Percentiles rank a stretch among this genome's conserved stretches.
phyloP scores from a whole-genome alignment of 768 basidiomycete species.

The Tephrocybe sp. region DNA sequence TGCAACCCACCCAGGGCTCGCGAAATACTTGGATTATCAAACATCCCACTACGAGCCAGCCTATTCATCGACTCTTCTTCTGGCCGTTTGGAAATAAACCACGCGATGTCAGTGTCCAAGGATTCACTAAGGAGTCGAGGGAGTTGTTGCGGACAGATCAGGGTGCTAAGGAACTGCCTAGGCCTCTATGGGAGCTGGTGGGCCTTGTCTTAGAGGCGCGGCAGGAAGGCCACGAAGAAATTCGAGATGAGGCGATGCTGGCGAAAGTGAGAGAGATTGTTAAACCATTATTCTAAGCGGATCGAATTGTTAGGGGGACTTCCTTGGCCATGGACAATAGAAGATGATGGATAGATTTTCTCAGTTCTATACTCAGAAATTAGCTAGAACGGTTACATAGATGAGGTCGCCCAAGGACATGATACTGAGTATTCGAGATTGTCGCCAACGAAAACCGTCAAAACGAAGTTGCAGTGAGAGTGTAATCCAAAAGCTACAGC shows the following conservation, averaged over 20 bases:
- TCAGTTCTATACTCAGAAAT: no score
- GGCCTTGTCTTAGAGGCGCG: conserved; percentile 34
- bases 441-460: no score
- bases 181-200: conserved; percentile 27
- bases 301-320: no score
- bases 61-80: conserved; percentile 34
- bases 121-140: conserved; percentile 29
- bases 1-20: conserved; percentile 28
- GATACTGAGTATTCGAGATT: no score
- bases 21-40: conserved; percentile 37
- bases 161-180: conserved; percentile 20
- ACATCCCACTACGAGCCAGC: conserved; percentile 28
- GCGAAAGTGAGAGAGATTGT: conserved; percentile 27
- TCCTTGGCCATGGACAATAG: no score
- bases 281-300: background rate
- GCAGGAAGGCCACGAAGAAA: conserved; percentile 18
- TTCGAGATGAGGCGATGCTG: conserved; percentile 27
- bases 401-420: no score
- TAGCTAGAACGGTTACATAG: no score
- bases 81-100: conserved; percentile 16
- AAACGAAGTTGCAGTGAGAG: no score
- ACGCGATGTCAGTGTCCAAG: conserved; percentile 34
- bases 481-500: conserved; percentile 1
- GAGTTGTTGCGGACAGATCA: conserved; percentile 25
- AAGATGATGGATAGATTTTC: no score